phyloP scores from a whole-genome alignment of 106 monocot species.

The Dactylorhiza incarnata region DNA sequence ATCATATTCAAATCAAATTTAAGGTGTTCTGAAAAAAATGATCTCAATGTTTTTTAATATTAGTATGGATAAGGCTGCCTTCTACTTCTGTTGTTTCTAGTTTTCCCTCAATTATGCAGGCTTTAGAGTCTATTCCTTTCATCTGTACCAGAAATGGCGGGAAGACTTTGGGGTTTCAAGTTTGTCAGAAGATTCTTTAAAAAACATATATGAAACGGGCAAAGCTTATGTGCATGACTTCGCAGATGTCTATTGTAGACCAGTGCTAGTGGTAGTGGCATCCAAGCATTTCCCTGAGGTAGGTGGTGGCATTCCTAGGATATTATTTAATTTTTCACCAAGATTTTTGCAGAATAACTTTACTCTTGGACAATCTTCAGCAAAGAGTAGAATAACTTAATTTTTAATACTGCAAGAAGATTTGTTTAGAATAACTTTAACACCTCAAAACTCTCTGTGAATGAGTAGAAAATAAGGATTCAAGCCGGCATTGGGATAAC shows the following conservation, averaged over 20 bases:
- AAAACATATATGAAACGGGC: conserved; percentile 55
- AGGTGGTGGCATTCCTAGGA: conserved; percentile 10
- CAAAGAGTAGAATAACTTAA: not conserved
- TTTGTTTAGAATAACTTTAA: not conserved
- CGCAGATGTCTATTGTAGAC: conserved; percentile 64
- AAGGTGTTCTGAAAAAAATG: not conserved
- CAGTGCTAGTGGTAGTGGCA: conserved; percentile 78
- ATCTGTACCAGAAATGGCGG: conserved; percentile 66
- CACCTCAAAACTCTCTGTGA: not conserved
- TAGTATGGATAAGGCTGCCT: not conserved
- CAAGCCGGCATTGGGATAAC: too few species aligned
- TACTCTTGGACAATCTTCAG: too few species aligned
- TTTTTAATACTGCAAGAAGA: not conserved
- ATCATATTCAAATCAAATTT: too few species aligned
- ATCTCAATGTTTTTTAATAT: not conserved
- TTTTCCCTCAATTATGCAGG: not conserved
- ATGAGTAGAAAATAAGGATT: not conserved
- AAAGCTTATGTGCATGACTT: conserved; percentile 88
- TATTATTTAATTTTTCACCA: not conserved
- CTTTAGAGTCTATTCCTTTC: not conserved
- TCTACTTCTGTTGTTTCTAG: not conserved
- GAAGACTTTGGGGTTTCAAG: conserved; percentile 72
- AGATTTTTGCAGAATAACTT: too few species aligned
- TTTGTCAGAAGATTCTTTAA: conserved; percentile 66
- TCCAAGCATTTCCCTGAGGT: conserved; percentile 86